Evolutionary conservation across 2,329 filamentous ascomycete genomes (phyloP), one percentile per base, ranked within the genome.

Genomic region (Chaetomium sp.): DNA sequence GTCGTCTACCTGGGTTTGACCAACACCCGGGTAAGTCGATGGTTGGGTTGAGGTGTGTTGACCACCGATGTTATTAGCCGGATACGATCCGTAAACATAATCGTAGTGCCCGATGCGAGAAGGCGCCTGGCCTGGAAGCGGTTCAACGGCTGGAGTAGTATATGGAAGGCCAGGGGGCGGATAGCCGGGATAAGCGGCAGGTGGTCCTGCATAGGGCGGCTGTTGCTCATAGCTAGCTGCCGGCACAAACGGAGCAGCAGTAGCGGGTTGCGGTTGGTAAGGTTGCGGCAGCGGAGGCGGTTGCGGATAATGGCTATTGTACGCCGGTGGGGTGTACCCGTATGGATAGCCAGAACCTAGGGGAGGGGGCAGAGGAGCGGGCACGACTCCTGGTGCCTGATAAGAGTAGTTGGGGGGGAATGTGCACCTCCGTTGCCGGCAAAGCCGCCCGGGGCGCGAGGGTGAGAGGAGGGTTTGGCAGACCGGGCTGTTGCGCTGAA

Each of bases 401-500:
- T 70, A 70, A 49, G 31, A 33, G 60, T 69, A 71, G 58, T 57
- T 63, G 13, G 56, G 57, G n/a, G 65, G 64, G 1, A 61, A 33
- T 65, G 62, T 29, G 56, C 9, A 23, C 62, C 23, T 29, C 50
- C 64, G 42, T 19, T 59, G 49, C 31, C 54, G 23, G 64, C 19
- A 42, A 69, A 66, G 25, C 58, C 25, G 31, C 56, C 49, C 12
- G 61, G 16, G 45, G 57, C 54, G 35, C 69, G 63, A 38, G 45
- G 51, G 12, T 66, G 58, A 35, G 63, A 65, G 13, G 70, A 59
- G 23, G 65, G 60, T 60, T 76, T 79, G 19, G 72, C 64, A 35
- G 77, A 75, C 45, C 79, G 79, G 62, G 86, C 85, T 69, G 90
- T 82, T 25, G 85, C 82, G 68, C 86, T 82, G 75, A 94, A 94